Conservation (phyloP, 2,329 filamentous ascomycete genomes). For the Curvularia sp. region DNA sequence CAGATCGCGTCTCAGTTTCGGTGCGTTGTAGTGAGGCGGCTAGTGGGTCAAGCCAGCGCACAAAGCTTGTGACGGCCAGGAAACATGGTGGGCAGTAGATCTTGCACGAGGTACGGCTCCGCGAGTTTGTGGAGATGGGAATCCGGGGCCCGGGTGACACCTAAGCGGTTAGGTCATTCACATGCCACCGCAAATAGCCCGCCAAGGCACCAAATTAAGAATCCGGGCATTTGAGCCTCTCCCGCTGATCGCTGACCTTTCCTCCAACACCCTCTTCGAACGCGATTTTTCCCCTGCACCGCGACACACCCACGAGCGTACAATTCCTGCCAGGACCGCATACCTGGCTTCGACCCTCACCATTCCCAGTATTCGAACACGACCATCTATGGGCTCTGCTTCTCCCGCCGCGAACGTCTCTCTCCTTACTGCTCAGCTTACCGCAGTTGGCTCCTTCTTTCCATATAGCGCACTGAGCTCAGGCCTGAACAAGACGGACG, state of each 20-base stretch:
- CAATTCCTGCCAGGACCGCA: constrained; percentile 34
- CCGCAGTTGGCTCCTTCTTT: constrained; percentile 45
- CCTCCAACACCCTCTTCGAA: constrained; percentile 24
- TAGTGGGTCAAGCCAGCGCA: constrained; percentile 3
- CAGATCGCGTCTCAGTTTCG: constrained; percentile 1
- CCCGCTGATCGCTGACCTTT: constrained; percentile 27
- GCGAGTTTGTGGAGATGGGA: constrained; percentile 19
- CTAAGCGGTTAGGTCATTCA: constrained; percentile 32
- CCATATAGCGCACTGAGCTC: constrained; percentile 46
- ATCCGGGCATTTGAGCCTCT: constrained; percentile 30
- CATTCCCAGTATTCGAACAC: constrained; percentile 31
- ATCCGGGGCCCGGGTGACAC: constrained; percentile 23
- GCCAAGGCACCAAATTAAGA: constrained; percentile 35
- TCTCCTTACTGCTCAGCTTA: constrained; percentile 40
- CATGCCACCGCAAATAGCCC: constrained; percentile 26
- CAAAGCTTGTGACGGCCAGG: not conserved
- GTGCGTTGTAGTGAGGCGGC: not conserved
- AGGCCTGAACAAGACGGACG: constrained; percentile 52
- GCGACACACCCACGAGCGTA: constrained; percentile 22
- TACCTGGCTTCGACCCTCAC: constrained; percentile 39
- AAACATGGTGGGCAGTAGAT: constrained; percentile 8
- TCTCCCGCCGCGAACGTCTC: constrained; percentile 43
- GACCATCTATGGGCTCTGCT: constrained; percentile 56
- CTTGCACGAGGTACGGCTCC: constrained; percentile 14
- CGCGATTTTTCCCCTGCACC: constrained; percentile 23